Percentiles rank a stretch among this genome's conserved stretches.
These are phyloP conservation scores for Cladophialophora carrionii DNA, from an alignment of 2,329 filamentous ascomycete genomes.

Conservation along the genomic window DNA sequence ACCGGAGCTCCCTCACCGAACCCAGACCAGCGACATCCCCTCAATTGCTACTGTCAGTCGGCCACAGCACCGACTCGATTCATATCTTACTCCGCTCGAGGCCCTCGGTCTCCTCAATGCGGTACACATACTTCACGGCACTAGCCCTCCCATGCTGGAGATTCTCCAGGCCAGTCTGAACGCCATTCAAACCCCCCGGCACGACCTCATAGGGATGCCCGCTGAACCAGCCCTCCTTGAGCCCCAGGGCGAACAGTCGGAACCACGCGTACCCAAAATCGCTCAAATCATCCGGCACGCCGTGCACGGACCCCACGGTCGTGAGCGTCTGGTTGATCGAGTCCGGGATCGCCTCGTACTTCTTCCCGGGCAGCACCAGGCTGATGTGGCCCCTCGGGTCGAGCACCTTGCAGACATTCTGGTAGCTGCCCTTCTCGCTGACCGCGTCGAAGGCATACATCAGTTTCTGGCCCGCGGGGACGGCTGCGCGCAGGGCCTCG, in stretches of 20 bases:
- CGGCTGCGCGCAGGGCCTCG: slow-evolving; percentile 49
- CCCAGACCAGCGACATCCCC: background rate
- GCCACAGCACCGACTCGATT: background rate
- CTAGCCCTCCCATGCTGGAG: slow-evolving; percentile 64
- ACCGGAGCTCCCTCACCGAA: no score
- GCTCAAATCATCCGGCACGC: slow-evolving; percentile 27
- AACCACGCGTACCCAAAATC: slow-evolving; percentile 55
- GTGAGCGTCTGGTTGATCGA: slow-evolving; percentile 30
- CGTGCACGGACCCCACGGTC: slow-evolving; percentile 34
- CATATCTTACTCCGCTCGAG: slow-evolving; percentile 26
- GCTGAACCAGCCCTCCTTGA: slow-evolving; percentile 56
- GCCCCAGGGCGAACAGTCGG: slow-evolving; percentile 50
- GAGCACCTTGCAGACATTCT: slow-evolving; percentile 52
- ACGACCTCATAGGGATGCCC: slow-evolving; percentile 57
- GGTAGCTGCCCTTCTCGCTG: slow-evolving; percentile 55
- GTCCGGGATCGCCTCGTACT: slow-evolving; percentile 32
- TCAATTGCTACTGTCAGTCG: background rate
- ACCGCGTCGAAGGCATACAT: slow-evolving; percentile 63
- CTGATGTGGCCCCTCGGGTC: slow-evolving; percentile 39
- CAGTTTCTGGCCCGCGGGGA: slow-evolving; percentile 48
- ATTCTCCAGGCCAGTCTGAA: slow-evolving; percentile 58
- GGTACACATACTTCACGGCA: slow-evolving; percentile 67
- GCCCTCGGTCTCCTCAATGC: slow-evolving; percentile 54
- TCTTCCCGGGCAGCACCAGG: slow-evolving; percentile 30
- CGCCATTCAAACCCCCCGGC: slow-evolving; percentile 57